A percentile compares a stretch with the other conserved stretches of the same genome.
Evolutionary conservation across 768 basidiomycete genomes (phyloP).

Genomic region (Mycena sanguinolenta): DNA sequence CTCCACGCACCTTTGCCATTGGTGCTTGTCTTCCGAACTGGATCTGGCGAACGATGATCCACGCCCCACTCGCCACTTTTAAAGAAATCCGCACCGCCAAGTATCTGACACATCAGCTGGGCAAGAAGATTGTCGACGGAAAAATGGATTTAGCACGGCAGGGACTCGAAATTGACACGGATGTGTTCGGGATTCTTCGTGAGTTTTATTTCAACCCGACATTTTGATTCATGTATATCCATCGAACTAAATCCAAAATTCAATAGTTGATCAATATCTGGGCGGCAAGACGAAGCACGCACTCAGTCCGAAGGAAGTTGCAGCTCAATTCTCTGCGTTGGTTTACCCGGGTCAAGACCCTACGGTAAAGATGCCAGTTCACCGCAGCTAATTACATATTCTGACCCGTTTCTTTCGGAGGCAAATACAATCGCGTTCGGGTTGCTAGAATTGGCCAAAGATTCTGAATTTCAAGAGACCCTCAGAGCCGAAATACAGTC

Average conservation of each 20-base stretch:
- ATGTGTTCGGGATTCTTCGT: slow-evolving; percentile 14
- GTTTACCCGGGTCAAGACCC: slow-evolving; percentile 25
- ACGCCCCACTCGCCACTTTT: slow-evolving; percentile 12
- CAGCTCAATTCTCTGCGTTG: background rate
- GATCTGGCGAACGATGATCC: background rate
- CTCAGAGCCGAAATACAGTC: slow-evolving; percentile 22
- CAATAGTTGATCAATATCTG: background rate
- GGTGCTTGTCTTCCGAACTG: background rate
- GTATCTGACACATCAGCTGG: background rate
- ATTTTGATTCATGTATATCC: no score
- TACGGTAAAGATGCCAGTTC: background rate
- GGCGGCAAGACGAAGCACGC: background rate
- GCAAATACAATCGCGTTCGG: slow-evolving; percentile 28
- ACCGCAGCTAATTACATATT: background rate
- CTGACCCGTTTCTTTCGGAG: background rate
- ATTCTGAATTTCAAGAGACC: slow-evolving; percentile 19
- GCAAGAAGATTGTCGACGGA: background rate
- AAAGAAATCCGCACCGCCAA: background rate
- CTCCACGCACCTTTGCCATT: background rate
- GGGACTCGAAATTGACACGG: background rate
- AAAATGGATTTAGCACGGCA: slow-evolving; percentile 3
- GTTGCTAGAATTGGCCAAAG: slow-evolving; percentile 17
- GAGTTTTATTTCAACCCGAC: background rate
- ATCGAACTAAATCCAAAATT: background rate
- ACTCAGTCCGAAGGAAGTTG: slow-evolving; percentile 18